phyloP scores from a whole-genome alignment of 140 eudicot species.

The Cichorium intybus region DNA sequence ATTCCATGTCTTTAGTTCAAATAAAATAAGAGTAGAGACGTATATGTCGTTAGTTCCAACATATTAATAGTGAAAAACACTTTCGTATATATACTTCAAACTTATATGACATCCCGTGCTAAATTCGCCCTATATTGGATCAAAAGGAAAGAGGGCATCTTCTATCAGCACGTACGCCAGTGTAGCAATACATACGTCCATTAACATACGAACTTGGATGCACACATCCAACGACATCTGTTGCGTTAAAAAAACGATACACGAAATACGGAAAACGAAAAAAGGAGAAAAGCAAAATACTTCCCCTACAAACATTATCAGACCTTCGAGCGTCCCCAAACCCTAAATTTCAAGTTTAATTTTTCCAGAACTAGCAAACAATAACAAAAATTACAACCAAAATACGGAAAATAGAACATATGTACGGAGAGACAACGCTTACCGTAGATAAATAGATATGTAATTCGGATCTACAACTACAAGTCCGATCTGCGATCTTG shows the following conservation, averaged over 20 bases:
- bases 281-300: neutral
- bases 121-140: neutral
- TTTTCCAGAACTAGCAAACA: neutral
- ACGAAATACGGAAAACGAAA: neutral
- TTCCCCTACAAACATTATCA: slow-evolving; percentile 8
- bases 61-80: neutral
- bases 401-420: neutral
- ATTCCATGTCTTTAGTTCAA: neutral
- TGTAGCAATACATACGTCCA: neutral
- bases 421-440: neutral
- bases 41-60: neutral
- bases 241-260: neutral
- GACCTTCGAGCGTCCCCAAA: slow-evolving; percentile 10
- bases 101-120: neutral
- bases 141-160: neutral
- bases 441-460: slow-evolving; percentile 9
- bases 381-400: neutral
- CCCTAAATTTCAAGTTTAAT: slow-evolving; percentile 19
- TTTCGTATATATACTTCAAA: neutral
- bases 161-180: slow-evolving; percentile 5
- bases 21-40: neutral
- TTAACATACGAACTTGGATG: slow-evolving; percentile 4
- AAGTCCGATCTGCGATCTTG: slow-evolving; percentile 25
- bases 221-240: neutral
- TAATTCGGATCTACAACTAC: slow-evolving; percentile 23